These are phyloP conservation scores for Nowakowskiella sp. DNA, from an alignment of 192 early-diverging fungal species.

Conservation along the genomic window DNA sequence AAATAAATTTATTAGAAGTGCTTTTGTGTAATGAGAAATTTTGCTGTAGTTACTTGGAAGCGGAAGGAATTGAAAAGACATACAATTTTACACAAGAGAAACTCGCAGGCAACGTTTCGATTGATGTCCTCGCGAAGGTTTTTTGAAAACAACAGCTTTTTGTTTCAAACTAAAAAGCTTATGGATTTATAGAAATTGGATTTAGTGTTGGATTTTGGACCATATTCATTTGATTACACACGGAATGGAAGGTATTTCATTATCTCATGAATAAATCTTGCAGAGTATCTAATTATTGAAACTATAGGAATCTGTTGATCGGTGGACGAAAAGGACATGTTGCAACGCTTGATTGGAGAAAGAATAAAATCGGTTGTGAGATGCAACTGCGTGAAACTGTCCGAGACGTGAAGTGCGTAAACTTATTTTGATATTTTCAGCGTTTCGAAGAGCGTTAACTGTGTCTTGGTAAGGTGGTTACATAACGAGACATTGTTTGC, in stretches of 20 bases:
- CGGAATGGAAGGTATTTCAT: slow-evolving; percentile 61
- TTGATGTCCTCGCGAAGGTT: slow-evolving; percentile 62
- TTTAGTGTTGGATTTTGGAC: slow-evolving; percentile 77
- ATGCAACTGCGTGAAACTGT: slow-evolving; percentile 82
- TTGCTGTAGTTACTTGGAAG: slow-evolving; percentile 54
- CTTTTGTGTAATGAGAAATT: background rate
- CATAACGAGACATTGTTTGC: slow-evolving; percentile 93
- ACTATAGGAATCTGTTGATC: slow-evolving; percentile 48
- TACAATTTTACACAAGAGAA: slow-evolving; percentile 75
- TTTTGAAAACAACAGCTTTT: slow-evolving; percentile 1
- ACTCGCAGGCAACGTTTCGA: slow-evolving; percentile 56
- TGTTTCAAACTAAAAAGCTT: background rate
- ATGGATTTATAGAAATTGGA: slow-evolving; percentile 55
- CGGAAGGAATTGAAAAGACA: slow-evolving; percentile 85
- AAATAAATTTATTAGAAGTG: background rate
- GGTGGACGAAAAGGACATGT: slow-evolving; percentile 81
- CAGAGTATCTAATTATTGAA: slow-evolving; percentile 25
- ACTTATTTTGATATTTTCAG: background rate
- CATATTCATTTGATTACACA: slow-evolving; percentile 86
- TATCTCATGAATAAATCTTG: background rate
- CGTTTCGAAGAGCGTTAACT: too few relatives aligned
- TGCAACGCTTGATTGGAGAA: slow-evolving; percentile 86
- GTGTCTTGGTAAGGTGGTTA: slow-evolving; percentile 58
- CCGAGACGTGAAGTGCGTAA: slow-evolving; percentile 68
- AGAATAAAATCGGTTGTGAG: slow-evolving; percentile 67